phyloP scores from a whole-genome alignment of 129 eudicot species.

The Centrapalus pauciflorus region DNA sequence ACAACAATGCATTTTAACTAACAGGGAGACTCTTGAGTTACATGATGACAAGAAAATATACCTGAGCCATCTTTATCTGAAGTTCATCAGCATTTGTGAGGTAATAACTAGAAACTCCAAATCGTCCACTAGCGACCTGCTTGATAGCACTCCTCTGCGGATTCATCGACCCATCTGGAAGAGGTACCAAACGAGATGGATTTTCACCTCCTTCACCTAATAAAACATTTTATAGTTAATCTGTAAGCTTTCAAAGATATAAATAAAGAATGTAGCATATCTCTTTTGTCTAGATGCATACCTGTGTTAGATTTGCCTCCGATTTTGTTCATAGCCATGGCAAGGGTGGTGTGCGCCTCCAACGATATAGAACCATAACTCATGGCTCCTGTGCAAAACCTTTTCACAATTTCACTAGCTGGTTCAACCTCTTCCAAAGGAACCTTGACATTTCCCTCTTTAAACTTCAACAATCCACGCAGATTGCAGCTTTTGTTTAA shows the following conservation, averaged over 20 bases:
- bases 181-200: constrained; percentile 95
- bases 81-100: constrained; percentile 94
- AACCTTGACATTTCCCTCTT: constrained; percentile 50
- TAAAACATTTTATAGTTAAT: not conserved
- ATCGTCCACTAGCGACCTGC: constrained; percentile 99
- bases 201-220: constrained; percentile 99
- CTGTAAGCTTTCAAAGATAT: not conserved
- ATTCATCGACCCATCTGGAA: constrained; percentile 88
- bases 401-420: constrained; percentile 94
- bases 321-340: constrained; percentile 90
- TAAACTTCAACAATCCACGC: constrained; percentile 85
- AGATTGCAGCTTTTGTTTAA: constrained; percentile 74
- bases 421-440: constrained; percentile 96
- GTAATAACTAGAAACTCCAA: constrained; percentile 95
- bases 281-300: constrained; percentile 20
- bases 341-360: constrained; percentile 95
- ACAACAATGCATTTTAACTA: constrained; percentile 6
- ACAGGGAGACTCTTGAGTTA: not conserved
- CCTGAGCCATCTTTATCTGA: constrained; percentile 99
- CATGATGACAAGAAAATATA: constrained; percentile 19
- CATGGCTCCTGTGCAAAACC: constrained; percentile 98
- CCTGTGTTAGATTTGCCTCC: constrained; percentile 99
- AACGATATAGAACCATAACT: constrained; percentile 95
- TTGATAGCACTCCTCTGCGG: constrained; percentile 93
- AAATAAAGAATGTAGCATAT: not conserved